Evolutionary conservation across 768 basidiomycete species (phyloP).

Genomic region (Termitomyces sp.): DNA sequence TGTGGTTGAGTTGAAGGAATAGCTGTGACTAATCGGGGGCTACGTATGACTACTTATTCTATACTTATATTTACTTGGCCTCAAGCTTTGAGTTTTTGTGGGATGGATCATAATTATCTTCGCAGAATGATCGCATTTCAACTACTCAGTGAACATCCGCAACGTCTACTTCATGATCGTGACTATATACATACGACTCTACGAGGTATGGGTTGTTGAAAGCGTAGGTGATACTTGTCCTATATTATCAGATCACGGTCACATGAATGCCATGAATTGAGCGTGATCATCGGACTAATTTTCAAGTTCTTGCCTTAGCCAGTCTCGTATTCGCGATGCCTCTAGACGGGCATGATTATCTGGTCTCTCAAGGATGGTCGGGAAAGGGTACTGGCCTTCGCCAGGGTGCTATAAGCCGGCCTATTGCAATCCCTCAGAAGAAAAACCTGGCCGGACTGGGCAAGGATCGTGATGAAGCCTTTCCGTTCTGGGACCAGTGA

Average conservation of each 20-base stretch:
- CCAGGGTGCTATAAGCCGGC: conserved; percentile 72
- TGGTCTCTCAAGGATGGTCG: conserved; percentile 83
- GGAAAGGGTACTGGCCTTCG: conserved; percentile 87
- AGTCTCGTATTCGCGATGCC: conserved; percentile 44
- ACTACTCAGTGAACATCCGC: too few relatives aligned
- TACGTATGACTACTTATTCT: background rate
- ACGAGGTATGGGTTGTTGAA: too few relatives aligned
- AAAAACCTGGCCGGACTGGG: conserved; percentile 84
- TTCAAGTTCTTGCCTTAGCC: too few relatives aligned
- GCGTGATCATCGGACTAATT: background rate
- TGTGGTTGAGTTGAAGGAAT: background rate
- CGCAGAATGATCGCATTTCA: too few relatives aligned
- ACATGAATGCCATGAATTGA: background rate
- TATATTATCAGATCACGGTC: too few relatives aligned
- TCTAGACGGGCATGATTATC: conserved; percentile 67
- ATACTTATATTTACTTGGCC: background rate
- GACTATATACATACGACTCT: too few relatives aligned
- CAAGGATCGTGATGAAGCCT: conserved; percentile 92
- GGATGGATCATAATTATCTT: background rate
- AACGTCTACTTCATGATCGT: too few relatives aligned
- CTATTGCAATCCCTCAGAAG: conserved; percentile 80
- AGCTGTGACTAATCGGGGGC: background rate
- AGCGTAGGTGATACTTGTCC: too few relatives aligned
- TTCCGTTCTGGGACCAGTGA: conserved; percentile 98
- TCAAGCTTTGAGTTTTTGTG: background rate